Percentiles rank a stretch among this genome's conserved stretches.
Evolutionary conservation across 2,329 filamentous ascomycete genomes (phyloP).

Genomic region (Xylaria sp.): DNA sequence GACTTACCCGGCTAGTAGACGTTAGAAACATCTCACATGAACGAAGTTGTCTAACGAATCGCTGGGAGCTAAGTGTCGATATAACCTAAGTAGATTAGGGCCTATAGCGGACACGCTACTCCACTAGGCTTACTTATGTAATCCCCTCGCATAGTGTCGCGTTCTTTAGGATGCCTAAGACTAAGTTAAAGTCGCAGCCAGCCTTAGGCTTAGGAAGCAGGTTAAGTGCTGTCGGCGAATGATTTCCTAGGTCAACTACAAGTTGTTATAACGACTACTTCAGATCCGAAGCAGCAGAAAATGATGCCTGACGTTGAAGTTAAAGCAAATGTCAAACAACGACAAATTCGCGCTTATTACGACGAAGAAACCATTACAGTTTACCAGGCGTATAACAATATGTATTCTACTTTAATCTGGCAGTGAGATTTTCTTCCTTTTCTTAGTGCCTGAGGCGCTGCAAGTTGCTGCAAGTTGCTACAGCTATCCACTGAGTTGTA

Average conservation of each 20-base stretch:
- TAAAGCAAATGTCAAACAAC: background rate
- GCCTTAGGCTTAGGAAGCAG: background rate
- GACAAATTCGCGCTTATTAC: conserved; percentile 15
- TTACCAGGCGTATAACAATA: conserved; percentile 20
- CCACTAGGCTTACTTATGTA: no score
- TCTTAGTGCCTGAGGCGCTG: no score
- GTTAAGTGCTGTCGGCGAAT: background rate
- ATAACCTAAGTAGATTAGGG: no score
- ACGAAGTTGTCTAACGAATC: no score
- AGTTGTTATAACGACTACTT: background rate
- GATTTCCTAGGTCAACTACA: background rate
- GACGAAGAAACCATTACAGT: conserved; percentile 22
- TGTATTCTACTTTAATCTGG: no score
- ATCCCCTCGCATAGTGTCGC: background rate
- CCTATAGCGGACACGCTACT: no score
- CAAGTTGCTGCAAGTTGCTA: no score
- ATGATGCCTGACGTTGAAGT: background rate
- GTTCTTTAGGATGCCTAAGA: no score
- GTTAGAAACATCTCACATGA: background rate
- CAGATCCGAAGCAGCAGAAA: background rate
- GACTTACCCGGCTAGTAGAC: background rate
- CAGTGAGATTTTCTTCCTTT: no score
- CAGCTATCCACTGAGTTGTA: no score
- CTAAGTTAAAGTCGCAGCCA: background rate
- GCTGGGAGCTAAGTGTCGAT: no score